A percentile compares a stretch with the other conserved stretches of the same genome.
Evolutionary conservation across 1,139 yeast species (phyloP).

Genomic region (Hanseniaspora gamundiae): DNA sequence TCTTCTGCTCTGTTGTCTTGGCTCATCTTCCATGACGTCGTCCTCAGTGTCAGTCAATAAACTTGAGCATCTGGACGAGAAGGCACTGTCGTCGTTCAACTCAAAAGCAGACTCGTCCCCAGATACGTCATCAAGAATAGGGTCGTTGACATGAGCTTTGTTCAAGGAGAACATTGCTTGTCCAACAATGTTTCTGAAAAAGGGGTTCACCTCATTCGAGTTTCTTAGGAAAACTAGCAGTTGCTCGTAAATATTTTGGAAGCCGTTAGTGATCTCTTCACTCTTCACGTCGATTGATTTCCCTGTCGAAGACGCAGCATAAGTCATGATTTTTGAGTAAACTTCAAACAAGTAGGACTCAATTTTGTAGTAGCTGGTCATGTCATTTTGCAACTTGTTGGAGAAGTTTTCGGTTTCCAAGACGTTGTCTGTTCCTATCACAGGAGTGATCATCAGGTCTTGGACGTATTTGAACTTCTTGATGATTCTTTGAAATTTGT

Average conservation of each 20-base stretch:
- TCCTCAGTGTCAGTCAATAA: conserved; percentile 21
- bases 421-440: conserved; percentile 4
- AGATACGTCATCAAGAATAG: conserved; percentile 7
- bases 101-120: conserved; percentile 24
- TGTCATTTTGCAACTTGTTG: conserved; percentile 9
- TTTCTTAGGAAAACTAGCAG: conserved; percentile 11
- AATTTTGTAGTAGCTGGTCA: conserved; percentile 11
- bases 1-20: conserved; percentile 37
- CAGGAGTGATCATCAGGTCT: background rate
- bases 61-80: conserved; percentile 19
- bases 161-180: conserved; percentile 11
- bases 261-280: conserved; percentile 9
- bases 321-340: conserved; percentile 11
- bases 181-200: conserved; percentile 11
- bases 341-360: conserved; percentile 11
- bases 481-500: background rate
- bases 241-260: conserved; percentile 11
- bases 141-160: conserved; percentile 8
- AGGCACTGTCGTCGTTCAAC: conserved; percentile 39
- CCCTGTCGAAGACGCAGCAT: conserved; percentile 8
- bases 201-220: conserved; percentile 11
- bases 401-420: conserved; percentile 7
- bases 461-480: background rate
- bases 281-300: conserved; percentile 1
- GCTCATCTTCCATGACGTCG: conserved; percentile 35